Base-by-base conservation (phyloP, 1,284 basidiomycete genomes). In the Melampsora medusae region DNA sequence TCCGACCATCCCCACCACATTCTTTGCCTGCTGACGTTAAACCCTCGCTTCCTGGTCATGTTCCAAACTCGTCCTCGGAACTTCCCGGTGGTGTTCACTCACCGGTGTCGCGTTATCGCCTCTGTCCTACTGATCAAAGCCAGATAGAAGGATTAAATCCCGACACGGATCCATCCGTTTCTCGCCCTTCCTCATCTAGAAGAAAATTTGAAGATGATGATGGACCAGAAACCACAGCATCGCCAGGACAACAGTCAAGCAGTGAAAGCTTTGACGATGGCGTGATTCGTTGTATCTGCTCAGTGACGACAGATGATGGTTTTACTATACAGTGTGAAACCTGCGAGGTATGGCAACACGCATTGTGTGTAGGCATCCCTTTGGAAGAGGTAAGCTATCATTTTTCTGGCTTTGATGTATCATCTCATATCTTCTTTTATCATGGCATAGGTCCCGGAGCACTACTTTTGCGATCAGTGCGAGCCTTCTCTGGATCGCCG, bases 311-410 rank as follows among this genome's bases (percentile, higher is more conserved):
- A 80, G 94, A 95, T 84, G 93, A 95, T 82, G 93, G 93, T 19
- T 94, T 93, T 84, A 92, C 90, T 19, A 93, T 97, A 77, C 92
- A 92, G 33, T 97, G 94, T 84, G 95, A 97, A 82, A 84, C 86
- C 69, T 97, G 95, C 83, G 87, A 88, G 31, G 88, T 91, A 22
- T 97, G 94, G 93, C 92, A 92, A 81, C 94, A 97, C 83, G 91
- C 89, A 7, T 89, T 90, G 5, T 97, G 94, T 83, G 92, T 95
- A 80, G 81, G 68, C 35, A 90, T 93, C 80, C 84, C 85, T 25
- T 85, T 88, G 66, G 87, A 86, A 56, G 84, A 85, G 46, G 86
- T 86, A 53, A 50, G 53, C 22, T n/a, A 2, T 38, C 7, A 6
- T 64, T 62, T 35, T 33, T 33, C n/a, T 33, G 6, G 33, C 4